Conservation (phyloP, 768 basidiomycete species). For the Termitomyces sp. region DNA sequence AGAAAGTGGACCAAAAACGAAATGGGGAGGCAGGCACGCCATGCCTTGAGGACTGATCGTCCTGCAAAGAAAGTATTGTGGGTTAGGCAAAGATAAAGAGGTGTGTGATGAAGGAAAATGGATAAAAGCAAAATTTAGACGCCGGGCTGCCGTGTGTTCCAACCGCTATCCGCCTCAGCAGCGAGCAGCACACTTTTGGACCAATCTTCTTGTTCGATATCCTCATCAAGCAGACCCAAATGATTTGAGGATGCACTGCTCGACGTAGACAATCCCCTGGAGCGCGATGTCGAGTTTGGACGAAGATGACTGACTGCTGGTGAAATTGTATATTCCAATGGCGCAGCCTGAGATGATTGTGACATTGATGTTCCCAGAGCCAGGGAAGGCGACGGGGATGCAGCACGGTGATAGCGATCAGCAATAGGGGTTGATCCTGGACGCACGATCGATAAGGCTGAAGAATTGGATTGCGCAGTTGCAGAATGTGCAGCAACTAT, state of each 20-base stretch:
- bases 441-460: not conserved
- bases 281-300: conserved; percentile 17
- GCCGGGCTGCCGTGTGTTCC: conserved; percentile 14
- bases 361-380: conserved; percentile 17
- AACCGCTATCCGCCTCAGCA: conserved; percentile 47
- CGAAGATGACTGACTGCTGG: conserved; percentile 19
- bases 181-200: conserved; percentile 69
- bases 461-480: conserved; percentile 7
- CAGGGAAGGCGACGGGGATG: conserved; percentile 18
- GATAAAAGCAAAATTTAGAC: not conserved
- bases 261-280: conserved; percentile 21
- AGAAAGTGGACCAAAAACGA: not conserved
- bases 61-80: conserved; percentile 2
- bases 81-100: not conserved
- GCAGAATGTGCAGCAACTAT: not conserved
- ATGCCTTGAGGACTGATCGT: conserved; percentile 4
- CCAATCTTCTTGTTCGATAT: conserved; percentile 58
- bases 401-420: conserved; percentile 25
- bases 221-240: conserved; percentile 43
- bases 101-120: not conserved
- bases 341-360: conserved; percentile 12
- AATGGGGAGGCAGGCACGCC: conserved; percentile 1
- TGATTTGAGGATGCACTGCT: conserved; percentile 42
- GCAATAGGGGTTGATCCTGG: conserved; percentile 35
- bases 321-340: conserved; percentile 8